A percentile compares a stretch with the other conserved stretches of the same genome.
Evolutionary conservation across 2,329 filamentous ascomycete genomes (phyloP).

Genomic region (Thielaviopsis populi): DNA sequence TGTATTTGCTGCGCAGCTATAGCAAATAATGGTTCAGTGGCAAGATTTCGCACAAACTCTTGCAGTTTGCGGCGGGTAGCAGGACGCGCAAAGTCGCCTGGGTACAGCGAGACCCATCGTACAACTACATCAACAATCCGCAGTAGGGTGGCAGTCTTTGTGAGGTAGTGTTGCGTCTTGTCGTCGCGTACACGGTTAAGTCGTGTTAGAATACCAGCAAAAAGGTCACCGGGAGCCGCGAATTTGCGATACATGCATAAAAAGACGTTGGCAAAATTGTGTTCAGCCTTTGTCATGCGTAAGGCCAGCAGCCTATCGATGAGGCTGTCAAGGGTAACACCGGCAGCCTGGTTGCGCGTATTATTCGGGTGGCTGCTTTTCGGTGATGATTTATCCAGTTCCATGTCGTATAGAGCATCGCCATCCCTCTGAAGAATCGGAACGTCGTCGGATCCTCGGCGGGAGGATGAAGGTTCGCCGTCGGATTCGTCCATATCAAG

Average conservation of each 20-base stretch:
- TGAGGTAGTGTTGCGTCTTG: conserved; percentile 52
- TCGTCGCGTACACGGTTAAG: conserved; percentile 57
- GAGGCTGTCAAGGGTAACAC: conserved; percentile 51
- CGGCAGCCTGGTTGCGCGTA: conserved; percentile 24
- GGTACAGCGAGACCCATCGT: conserved; percentile 80
- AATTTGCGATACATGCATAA: conserved; percentile 91
- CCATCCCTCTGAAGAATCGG: conserved; percentile 52
- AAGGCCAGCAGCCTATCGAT: conserved; percentile 76
- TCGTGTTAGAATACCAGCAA: conserved; percentile 61
- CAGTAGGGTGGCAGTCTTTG: conserved; percentile 65
- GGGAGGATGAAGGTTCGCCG: conserved; percentile 36
- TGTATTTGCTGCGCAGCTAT: conserved; percentile 76
- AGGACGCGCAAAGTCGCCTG: conserved; percentile 78
- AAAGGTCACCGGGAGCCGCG: conserved; percentile 61
- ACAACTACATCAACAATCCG: conserved; percentile 72
- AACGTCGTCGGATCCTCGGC: conserved; percentile 48
- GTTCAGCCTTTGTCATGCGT: conserved; percentile 72
- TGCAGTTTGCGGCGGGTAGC: conserved; percentile 57
- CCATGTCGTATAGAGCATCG: conserved; percentile 41
- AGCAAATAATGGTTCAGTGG: conserved; percentile 65
- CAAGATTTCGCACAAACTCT: conserved; percentile 60
- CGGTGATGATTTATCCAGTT: conserved; percentile 30
- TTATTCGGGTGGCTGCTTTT: conserved; percentile 5
- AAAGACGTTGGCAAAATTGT: conserved; percentile 78
- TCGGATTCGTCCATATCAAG: conserved; percentile 57